Evolutionary conservation across 805 yeast species (phyloP).

Genomic region (Torulaspora microellipsoides): DNA sequence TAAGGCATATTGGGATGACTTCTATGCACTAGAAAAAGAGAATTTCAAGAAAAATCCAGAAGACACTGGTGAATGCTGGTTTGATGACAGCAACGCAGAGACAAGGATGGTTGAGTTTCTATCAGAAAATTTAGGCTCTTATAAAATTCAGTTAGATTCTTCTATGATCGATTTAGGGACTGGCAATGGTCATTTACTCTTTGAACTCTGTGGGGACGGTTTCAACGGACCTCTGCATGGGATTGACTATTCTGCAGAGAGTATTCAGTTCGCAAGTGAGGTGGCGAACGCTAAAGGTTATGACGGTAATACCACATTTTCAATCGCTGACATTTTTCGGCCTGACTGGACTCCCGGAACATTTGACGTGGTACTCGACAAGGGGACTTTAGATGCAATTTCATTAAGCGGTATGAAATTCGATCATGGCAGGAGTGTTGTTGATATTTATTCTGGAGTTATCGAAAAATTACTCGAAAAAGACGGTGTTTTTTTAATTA

Average conservation of each 20-base stretch:
- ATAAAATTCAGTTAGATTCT: slow-evolving; percentile 31
- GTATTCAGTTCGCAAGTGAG: slow-evolving; percentile 67
- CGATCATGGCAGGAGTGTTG: slow-evolving; percentile 43
- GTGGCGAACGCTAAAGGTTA: slow-evolving; percentile 45
- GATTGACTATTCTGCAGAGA: slow-evolving; percentile 77
- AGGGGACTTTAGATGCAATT: slow-evolving; percentile 96
- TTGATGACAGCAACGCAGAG: slow-evolving; percentile 92
- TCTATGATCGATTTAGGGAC: slow-evolving; percentile 82
- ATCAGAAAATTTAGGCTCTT: slow-evolving; percentile 43
- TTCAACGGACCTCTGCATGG: slow-evolving; percentile 61
- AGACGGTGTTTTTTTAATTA: slow-evolving; percentile 64
- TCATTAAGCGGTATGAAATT: slow-evolving; percentile 67
- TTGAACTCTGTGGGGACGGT: slow-evolving; percentile 62
- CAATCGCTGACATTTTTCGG: slow-evolving; percentile 64
- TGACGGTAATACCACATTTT: slow-evolving; percentile 44
- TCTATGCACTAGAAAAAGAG: slow-evolving; percentile 65
- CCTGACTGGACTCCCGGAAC: slow-evolving; percentile 36
- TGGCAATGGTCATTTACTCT: slow-evolving; percentile 89
- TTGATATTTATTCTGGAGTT: slow-evolving; percentile 58
- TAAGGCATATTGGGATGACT: slow-evolving; percentile 85
- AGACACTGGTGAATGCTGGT: slow-evolving; percentile 97
- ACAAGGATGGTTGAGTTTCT: slow-evolving; percentile 72
- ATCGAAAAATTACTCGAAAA: slow-evolving; percentile 52
- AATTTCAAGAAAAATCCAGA: slow-evolving; percentile 71
- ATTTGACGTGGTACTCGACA: slow-evolving; percentile 80